Evolutionary conservation across 2,329 filamentous ascomycete species (phyloP).

Genomic region (Harringtonia lauricola): DNA sequence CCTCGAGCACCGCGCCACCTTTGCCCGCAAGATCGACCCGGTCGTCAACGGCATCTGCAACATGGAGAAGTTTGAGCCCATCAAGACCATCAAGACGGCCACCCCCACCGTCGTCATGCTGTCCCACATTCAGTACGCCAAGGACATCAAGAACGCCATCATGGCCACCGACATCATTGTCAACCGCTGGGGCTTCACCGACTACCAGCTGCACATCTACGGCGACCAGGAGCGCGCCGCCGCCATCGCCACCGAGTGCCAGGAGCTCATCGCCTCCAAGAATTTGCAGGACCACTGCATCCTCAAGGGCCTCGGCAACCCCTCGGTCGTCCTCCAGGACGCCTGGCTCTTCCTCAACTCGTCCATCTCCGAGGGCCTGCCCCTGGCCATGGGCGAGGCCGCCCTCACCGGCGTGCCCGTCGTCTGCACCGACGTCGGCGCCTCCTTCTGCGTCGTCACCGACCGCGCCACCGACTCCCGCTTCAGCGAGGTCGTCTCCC

Average conservation of each 20-base stretch:
- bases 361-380: constrained; percentile 43
- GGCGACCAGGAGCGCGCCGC: constrained; percentile 45
- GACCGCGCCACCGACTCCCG: constrained; percentile 34
- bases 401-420: constrained; percentile 43
- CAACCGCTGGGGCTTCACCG: constrained; percentile 54
- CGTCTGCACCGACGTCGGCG: constrained; percentile 45
- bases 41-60: constrained; percentile 56
- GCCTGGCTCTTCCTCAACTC: constrained; percentile 49
- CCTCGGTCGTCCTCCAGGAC: constrained; percentile 40
- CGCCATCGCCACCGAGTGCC: constrained; percentile 44
- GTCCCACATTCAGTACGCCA: constrained; percentile 48
- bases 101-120: constrained; percentile 54
- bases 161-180: constrained; percentile 54
- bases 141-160: constrained; percentile 55
- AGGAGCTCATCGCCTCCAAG: constrained; percentile 45
- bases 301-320: constrained; percentile 44
- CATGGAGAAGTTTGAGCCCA: constrained; percentile 50
- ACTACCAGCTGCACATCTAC: constrained; percentile 52
- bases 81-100: constrained; percentile 46
- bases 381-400: constrained; percentile 46
- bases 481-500: constrained; percentile 52
- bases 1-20: constrained; percentile 39
- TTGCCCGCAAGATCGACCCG: constrained; percentile 48
- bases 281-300: constrained; percentile 36
- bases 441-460: constrained; percentile 43